phyloP scores from a whole-genome alignment of 2,329 filamentous ascomycete genomes.

The Lasiodiplodia hormozganensis region DNA sequence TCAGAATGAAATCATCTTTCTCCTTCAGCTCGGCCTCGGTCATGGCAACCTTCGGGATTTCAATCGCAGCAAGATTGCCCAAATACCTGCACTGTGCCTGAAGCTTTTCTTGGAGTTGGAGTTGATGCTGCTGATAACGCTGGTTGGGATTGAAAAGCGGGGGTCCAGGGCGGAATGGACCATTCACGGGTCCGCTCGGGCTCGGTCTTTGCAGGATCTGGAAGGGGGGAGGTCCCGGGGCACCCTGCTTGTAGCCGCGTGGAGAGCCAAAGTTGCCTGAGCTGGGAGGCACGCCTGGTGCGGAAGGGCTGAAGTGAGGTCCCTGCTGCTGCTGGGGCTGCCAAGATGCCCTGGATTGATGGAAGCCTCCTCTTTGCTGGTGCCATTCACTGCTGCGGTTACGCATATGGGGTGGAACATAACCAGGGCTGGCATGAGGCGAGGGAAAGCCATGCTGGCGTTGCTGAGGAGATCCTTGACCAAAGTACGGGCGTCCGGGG shows the following conservation, averaged over 20 bases:
- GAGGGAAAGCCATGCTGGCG: slow-evolving; percentile 8
- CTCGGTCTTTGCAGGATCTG: slow-evolving; percentile 11
- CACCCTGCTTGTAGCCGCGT: slow-evolving; percentile 1
- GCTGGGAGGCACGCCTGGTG: neutral
- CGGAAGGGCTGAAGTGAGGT: neutral
- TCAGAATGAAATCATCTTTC: slow-evolving; percentile 73
- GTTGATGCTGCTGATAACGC: slow-evolving; percentile 17
- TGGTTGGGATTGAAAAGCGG: slow-evolving; percentile 16
- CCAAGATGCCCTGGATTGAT: slow-evolving; percentile 8
- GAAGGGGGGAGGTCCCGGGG: neutral
- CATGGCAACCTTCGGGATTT: slow-evolving; percentile 69
- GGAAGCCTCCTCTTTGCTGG: slow-evolving; percentile 13
- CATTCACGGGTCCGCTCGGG: slow-evolving; percentile 3
- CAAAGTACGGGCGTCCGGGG: neutral
- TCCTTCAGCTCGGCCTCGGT: slow-evolving; percentile 66
- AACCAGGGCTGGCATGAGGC: slow-evolving; percentile 5
- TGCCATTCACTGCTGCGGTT: slow-evolving; percentile 8
- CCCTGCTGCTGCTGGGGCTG: slow-evolving; percentile 6
- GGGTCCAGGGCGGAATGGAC: slow-evolving; percentile 2
- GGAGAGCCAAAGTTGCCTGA: neutral
- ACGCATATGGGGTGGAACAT: slow-evolving; percentile 25
- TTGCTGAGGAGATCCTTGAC: slow-evolving; percentile 14
- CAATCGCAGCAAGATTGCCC: slow-evolving; percentile 50
- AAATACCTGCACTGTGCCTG: slow-evolving; percentile 51
- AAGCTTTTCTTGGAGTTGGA: slow-evolving; percentile 30